These are phyloP conservation scores for Platanthera guangdongensis DNA, from an alignment of 106 monocot species.

Conservation along the genomic window DNA sequence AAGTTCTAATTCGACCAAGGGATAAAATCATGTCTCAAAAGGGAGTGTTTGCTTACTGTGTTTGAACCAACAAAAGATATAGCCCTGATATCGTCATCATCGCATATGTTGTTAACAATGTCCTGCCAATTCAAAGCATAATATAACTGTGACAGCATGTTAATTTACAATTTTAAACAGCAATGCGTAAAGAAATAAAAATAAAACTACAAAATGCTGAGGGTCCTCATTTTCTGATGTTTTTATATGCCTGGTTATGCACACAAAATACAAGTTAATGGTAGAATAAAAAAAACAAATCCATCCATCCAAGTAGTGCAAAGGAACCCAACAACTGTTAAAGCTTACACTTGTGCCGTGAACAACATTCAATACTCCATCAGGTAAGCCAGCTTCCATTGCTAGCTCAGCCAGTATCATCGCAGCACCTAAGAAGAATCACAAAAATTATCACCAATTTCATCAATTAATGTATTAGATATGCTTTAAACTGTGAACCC, in stretches of 20 bases:
- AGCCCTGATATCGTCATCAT: conserved; percentile 87
- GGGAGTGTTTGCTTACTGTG: conserved; percentile 41
- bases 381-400: conserved; percentile 91
- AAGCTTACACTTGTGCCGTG: conserved; percentile 87
- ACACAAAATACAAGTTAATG: neutral
- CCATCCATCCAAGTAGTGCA: neutral
- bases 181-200: neutral
- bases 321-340: neutral
- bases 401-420: conserved; percentile 95
- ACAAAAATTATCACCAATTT: conserved; percentile 1
- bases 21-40: neutral
- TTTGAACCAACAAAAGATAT: conserved; percentile 99
- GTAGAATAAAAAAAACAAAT: neutral
- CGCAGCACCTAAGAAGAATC: conserved; percentile 60
- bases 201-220: neutral
- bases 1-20: neutral
- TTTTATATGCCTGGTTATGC: neutral
- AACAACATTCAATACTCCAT: conserved; percentile 90
- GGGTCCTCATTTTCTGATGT: neutral
- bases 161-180: neutral
- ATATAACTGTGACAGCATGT: neutral
- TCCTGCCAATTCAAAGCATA: conserved; percentile 35
- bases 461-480: neutral
- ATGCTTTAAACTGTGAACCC: neutral
- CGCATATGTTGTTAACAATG: conserved; percentile 88